Percentiles rank a stretch among this genome's conserved stretches.
Conservation (phyloP, 2,329 filamentous ascomycete species). For the Aspergillus sp. region DNA sequence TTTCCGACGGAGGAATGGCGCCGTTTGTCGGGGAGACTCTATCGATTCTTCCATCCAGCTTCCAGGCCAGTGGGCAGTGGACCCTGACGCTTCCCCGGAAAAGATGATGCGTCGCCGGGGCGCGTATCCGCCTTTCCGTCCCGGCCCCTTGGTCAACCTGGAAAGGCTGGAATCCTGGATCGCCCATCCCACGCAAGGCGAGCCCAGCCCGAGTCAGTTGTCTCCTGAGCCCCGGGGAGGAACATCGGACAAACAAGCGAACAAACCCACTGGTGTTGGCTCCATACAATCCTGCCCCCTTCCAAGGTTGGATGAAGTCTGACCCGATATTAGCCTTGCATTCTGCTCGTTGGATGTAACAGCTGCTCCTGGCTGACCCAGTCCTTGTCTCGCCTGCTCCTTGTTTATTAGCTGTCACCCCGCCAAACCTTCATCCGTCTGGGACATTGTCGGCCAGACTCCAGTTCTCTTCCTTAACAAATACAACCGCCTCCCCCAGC, state of each 20-base stretch:
- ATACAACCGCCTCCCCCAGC: background rate
- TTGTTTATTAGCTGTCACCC: constrained; percentile 1
- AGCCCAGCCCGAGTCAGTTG: too few relatives aligned
- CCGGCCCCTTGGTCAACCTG: constrained; percentile 15
- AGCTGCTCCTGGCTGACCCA: background rate
- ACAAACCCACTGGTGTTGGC: constrained; percentile 4
- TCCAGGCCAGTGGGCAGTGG: background rate
- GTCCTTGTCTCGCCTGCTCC: background rate
- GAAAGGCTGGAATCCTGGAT: background rate
- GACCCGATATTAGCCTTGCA: background rate
- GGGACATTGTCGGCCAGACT: background rate
- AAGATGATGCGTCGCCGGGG: constrained; percentile 9
- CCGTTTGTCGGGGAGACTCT: too few relatives aligned
- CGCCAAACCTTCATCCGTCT: constrained; percentile 3
- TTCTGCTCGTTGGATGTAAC: background rate
- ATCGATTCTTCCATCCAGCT: too few relatives aligned
- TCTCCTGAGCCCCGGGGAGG: background rate
- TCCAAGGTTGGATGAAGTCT: background rate
- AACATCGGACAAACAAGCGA: constrained; percentile 5
- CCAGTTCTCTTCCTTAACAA: background rate
- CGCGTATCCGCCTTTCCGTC: constrained; percentile 16
- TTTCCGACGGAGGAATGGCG: too few relatives aligned
- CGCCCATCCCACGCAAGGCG: too few relatives aligned
- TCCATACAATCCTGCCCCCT: background rate
- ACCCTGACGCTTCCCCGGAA: background rate